Evolutionary conservation across 106 monocot species (phyloP), one percentile per base, ranked within the genome.

Genomic region (Acorus calamus): DNA sequence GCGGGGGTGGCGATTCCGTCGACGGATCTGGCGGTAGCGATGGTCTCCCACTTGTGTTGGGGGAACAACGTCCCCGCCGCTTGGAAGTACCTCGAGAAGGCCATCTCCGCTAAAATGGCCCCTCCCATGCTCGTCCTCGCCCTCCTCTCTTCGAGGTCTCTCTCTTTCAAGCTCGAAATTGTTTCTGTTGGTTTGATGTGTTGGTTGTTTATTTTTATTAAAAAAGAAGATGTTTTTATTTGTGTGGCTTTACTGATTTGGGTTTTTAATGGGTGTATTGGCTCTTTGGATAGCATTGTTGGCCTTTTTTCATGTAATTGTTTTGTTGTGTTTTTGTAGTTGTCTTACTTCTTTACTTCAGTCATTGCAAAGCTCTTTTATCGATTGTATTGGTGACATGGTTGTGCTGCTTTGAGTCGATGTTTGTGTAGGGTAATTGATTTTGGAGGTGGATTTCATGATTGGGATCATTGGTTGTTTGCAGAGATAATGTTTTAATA

Each of bases 81-180:
- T 41, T 94, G 94, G 94, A 94, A 94, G 75, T 94, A 89, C 68
- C 56, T 84, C 59, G 94, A 94, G 61, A 62, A 71, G 67, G 89
- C 89, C 44, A 61, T 94, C 44, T 48, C 79, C 42, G 66, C 73
- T 41, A 49, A 69, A 47, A 78, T 89, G 59, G 94, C 76, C n/a
- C 77, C 89, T 9, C 77, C 89, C 43, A 55, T 77, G 44, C 81
- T 86, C 14, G 64, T 89, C 68, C 66, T 94, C 14, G 86, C 94
- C 44, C 74, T 81, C 13, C 86, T 94, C 52, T 86, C 94, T 10
- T 51, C 66, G 4, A 89, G 86, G 94, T 89, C 8, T 41, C 43
- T 52, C 28, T 14, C 44, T 9, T 42, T 14, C 14, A 10, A 7
- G 11, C 14, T 7, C 14, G 4, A 4, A 10, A 14, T 51, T 41